A percentile compares a stretch with the other conserved stretches of the same genome.
These are phyloP conservation scores for Camelina sativa DNA, from an alignment of 345 rosid species.

Conservation along the genomic window DNA sequence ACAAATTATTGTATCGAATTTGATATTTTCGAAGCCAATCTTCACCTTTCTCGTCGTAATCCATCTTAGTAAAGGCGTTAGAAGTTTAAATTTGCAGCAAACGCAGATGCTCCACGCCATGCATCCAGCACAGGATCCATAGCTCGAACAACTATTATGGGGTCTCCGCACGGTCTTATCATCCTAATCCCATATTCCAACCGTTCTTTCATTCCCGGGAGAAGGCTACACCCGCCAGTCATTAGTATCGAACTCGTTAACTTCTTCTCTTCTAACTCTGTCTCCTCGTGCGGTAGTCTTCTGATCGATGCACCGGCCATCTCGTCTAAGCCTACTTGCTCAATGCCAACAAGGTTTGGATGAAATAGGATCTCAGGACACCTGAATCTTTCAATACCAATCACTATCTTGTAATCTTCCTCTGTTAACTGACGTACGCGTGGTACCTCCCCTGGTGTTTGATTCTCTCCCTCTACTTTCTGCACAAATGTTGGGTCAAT, in stretches of 20 bases:
- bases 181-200: slow-evolving; percentile 78
- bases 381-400: slow-evolving; percentile 85
- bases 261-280: slow-evolving; percentile 61
- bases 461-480: slow-evolving; percentile 60
- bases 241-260: slow-evolving; percentile 73
- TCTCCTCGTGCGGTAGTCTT: slow-evolving; percentile 56
- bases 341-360: slow-evolving; percentile 86
- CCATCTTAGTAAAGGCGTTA: slow-evolving; percentile 72
- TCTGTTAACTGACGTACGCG: slow-evolving; percentile 67
- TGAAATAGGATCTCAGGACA: slow-evolving; percentile 84
- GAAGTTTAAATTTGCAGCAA: slow-evolving; percentile 64
- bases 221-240: slow-evolving; percentile 80
- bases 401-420: slow-evolving; percentile 81
- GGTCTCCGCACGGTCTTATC: slow-evolving; percentile 82
- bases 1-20: slow-evolving; percentile 49
- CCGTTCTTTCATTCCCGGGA: slow-evolving; percentile 71
- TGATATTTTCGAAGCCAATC: slow-evolving; percentile 89
- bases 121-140: slow-evolving; percentile 87
- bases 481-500: slow-evolving; percentile 81
- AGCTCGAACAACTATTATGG: slow-evolving; percentile 69
- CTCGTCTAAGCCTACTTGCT: slow-evolving; percentile 86
- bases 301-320: slow-evolving; percentile 79
- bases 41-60: slow-evolving; percentile 88
- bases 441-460: slow-evolving; percentile 64
- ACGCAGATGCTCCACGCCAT: slow-evolving; percentile 92